phyloP scores from a whole-genome alignment of 306 rosid species.

The Pterocarpus macrocarpus region DNA sequence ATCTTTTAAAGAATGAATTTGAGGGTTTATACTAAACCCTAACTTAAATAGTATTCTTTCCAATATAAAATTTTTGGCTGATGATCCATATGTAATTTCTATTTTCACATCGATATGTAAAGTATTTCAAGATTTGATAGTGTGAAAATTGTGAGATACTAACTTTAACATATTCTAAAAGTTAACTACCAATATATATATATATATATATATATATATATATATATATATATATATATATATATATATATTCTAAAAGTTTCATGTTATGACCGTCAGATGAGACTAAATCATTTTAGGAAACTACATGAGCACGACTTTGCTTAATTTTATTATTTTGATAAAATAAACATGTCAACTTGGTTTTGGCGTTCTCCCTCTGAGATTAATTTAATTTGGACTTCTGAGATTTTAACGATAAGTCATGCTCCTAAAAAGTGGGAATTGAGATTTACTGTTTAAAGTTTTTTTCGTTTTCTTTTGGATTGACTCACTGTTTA shows the following conservation, averaged over 20 bases:
- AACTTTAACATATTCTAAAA: not conserved
- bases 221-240: not conserved
- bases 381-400: not conserved
- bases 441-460: not conserved
- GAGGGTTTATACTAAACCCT: no score
- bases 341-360: not conserved
- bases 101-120: constrained; percentile 10
- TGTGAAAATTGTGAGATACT: not conserved
- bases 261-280: not conserved
- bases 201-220: not conserved
- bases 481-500: not conserved
- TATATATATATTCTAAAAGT: not conserved
- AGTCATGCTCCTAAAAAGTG: not conserved
- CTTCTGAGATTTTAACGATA: not conserved
- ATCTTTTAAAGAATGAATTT: no score
- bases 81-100: no score
- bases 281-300: not conserved
- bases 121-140: not conserved
- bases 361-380: not conserved
- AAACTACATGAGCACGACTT: not conserved
- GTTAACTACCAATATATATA: no score
- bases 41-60: no score
- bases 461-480: no score
- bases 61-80: no score
- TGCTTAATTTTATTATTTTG: no score